Evolutionary conservation across 2,329 filamentous ascomycete genomes (phyloP).

Genomic region (Paecilomyces fulvus): DNA sequence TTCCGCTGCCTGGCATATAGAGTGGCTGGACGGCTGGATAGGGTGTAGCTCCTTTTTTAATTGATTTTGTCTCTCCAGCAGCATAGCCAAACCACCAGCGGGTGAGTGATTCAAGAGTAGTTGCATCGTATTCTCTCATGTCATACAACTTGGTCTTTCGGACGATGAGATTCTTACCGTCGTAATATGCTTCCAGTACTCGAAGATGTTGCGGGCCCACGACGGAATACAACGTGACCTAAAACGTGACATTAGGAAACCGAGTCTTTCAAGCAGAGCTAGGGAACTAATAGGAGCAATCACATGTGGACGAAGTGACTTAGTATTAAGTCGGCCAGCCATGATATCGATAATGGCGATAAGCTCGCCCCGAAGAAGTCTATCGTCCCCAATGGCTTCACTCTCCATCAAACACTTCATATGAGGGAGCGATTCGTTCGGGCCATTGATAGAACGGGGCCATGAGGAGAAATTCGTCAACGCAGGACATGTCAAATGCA

Average conservation of each 20-base stretch:
- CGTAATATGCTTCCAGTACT: conserved; percentile 7
- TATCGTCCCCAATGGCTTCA: conserved; percentile 3
- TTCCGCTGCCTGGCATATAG: too few relatives aligned
- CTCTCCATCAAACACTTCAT: conserved; percentile 7
- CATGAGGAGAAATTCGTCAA: not conserved
- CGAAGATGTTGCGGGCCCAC: conserved; percentile 4
- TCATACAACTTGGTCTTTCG: conserved; percentile 5
- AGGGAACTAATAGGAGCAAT: conserved; percentile 6
- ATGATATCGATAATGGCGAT: conserved; percentile 6
- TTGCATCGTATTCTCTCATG: not conserved
- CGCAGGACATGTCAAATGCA: not conserved
- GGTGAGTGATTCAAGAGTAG: not conserved
- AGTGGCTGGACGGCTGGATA: too few relatives aligned
- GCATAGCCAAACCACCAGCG: conserved; percentile 3
- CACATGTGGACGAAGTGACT: conserved; percentile 5
- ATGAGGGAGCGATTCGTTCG: conserved; percentile 4
- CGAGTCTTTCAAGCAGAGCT: not conserved
- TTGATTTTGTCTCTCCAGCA: conserved; percentile 3
- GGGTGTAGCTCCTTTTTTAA: too few relatives aligned
- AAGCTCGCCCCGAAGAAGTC: conserved; percentile 7
- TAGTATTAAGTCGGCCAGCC: conserved; percentile 1
- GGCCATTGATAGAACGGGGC: not conserved
- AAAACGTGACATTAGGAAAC: not conserved
- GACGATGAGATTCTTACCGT: conserved; percentile 7
- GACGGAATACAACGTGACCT: conserved; percentile 8